phyloP scores from a whole-genome alignment of 768 basidiomycete genomes.

The Trametes cubensis region DNA sequence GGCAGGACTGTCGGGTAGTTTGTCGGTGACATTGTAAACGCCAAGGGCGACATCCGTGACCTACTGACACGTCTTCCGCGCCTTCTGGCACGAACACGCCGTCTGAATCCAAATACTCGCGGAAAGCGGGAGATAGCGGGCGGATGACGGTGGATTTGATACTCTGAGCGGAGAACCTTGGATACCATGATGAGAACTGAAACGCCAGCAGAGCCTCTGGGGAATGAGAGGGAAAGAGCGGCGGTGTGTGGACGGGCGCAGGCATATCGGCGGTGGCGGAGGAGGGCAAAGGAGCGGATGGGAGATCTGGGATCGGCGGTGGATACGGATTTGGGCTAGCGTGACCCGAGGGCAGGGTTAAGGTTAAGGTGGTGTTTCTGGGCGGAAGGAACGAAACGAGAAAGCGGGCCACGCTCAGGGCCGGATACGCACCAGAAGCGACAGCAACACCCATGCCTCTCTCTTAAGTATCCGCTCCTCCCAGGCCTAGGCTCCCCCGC shows the following conservation, averaged over 20 bases:
- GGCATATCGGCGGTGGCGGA: slow-evolving; percentile 28
- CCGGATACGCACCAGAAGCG: not conserved
- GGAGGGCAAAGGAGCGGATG: slow-evolving; percentile 36
- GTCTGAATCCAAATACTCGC: slow-evolving; percentile 77
- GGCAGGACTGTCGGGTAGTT: slow-evolving; percentile 43
- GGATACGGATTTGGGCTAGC: not conserved
- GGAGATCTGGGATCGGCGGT: slow-evolving; percentile 2
- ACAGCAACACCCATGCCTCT: not conserved
- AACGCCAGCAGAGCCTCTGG: slow-evolving; percentile 63
- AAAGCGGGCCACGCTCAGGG: slow-evolving; percentile 1
- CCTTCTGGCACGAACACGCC: slow-evolving; percentile 84
- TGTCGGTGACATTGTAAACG: slow-evolving; percentile 12
- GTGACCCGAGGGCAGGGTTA: slow-evolving; percentile 6
- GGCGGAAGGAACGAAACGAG: slow-evolving; percentile 9
- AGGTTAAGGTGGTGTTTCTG: not conserved
- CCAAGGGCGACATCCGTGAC: not conserved
- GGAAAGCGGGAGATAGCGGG: slow-evolving; percentile 65
- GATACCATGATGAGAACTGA: slow-evolving; percentile 88
- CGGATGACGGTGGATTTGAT: slow-evolving; percentile 77
- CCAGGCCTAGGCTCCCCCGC: not conserved
- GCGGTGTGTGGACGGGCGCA: slow-evolving; percentile 32
- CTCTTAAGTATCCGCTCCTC: not conserved
- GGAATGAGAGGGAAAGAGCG: slow-evolving; percentile 56
- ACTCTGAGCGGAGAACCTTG: slow-evolving; percentile 59
- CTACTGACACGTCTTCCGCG: slow-evolving; percentile 71